Base-by-base conservation (phyloP, 176 grass and related monocot genomes). In the Guadua angustifolia region DNA sequence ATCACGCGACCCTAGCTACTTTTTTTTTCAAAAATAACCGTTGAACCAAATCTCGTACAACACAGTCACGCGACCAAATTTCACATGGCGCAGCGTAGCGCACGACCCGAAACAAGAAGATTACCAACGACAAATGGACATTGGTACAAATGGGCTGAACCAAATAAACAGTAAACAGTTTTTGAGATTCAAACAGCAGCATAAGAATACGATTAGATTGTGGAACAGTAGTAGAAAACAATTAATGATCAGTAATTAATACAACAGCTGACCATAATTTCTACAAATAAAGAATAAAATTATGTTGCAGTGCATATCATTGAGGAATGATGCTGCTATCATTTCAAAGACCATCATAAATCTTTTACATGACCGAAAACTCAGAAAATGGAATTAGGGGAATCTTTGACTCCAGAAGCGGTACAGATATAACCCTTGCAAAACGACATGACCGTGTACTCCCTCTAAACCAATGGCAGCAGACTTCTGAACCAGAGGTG, bases 341-440 rank as follows among this genome's bases (percentile, higher is more conserved):
- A 24, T 32, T 18, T 87, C 12, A 3, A 50, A 77, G 35, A 55
- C 19, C 57, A 4, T 17, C 10, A 11, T 0, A 46, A 14, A 5
- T 71, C 75, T 40, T 36, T 38, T 75, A 60, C 78, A 82, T 40
- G 61, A 19, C 44, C 29, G 56, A 64, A 16, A 45, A 73, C 7
- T 36, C n/a, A 4, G 19, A 29, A 33, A 56, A n/a, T 19, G 51
- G 13, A 56, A 56, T 17, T 4, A 3, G 17, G 3, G 16, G 21
- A 80, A 21, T 59, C 14, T 73, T 25, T 49, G 29, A 79, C 26
- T 84, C 49, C 56, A 83, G 63, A 50, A 62, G n/a, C 8, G 12
- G n/a, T 12, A 25, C 9, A 80, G 9, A 56, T 35, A 49, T 38
- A 59, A 68, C 24, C 40, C 22, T 12, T 85, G 19, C 18, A 25